Evolutionary conservation across 148 eudicot species (phyloP).

Genomic region (Arctostaphylos glauca): DNA sequence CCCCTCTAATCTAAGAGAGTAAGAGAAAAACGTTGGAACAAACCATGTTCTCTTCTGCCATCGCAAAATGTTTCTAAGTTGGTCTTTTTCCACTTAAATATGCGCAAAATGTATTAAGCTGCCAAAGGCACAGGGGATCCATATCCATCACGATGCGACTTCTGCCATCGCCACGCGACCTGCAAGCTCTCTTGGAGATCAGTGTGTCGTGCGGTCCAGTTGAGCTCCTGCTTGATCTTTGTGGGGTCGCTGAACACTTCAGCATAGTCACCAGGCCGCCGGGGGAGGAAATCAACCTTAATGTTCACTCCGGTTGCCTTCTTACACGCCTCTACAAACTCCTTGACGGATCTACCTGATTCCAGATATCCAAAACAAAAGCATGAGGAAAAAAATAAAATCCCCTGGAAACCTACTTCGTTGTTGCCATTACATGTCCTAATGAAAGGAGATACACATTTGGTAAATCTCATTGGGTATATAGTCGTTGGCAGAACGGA

Average conservation of each 20-base stretch:
- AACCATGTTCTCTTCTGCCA: background rate
- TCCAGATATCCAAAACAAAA: background rate
- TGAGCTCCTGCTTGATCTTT: constrained; percentile 39
- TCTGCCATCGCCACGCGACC: constrained; percentile 56
- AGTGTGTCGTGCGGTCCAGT: constrained; percentile 41
- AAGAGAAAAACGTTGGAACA: background rate
- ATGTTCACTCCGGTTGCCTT: constrained; percentile 41
- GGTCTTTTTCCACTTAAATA: background rate
- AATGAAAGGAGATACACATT: no score
- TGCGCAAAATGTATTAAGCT: background rate
- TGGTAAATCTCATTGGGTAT: no score
- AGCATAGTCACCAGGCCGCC: constrained; percentile 52
- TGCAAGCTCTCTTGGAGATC: constrained; percentile 41
- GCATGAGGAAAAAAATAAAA: background rate
- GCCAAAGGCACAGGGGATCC: background rate
- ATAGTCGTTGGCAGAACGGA: background rate
- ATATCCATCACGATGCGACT: constrained; percentile 36
- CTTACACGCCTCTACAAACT: constrained; percentile 53
- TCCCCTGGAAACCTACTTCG: background rate
- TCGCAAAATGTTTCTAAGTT: background rate
- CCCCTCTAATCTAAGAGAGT: background rate
- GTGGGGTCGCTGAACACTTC: constrained; percentile 48
- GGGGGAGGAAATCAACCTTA: constrained; percentile 40
- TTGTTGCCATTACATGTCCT: background rate
- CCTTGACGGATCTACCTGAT: constrained; percentile 48